phyloP scores from a whole-genome alignment of 768 basidiomycete species.

The Glaciozyma antarctica region DNA sequence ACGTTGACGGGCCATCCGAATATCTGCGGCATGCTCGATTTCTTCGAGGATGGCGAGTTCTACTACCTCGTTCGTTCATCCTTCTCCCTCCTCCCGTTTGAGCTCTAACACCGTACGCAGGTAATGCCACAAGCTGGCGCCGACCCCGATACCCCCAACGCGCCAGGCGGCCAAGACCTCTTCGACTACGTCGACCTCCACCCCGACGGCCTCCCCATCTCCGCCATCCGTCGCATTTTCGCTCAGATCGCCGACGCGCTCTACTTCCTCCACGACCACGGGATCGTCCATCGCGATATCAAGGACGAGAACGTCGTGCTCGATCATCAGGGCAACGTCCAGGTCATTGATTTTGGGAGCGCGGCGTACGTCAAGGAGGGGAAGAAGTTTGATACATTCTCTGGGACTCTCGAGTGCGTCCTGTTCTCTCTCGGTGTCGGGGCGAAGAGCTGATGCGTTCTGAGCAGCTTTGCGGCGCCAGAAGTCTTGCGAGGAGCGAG shows the following conservation, averaged over 20 bases:
- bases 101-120: constrained; percentile 37
- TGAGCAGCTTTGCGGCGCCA: constrained; percentile 67
- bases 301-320: constrained; percentile 67
- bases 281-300: constrained; percentile 94
- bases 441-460: not conserved
- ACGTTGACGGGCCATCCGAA: constrained; percentile 83
- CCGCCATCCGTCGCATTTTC: constrained; percentile 67
- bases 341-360: constrained; percentile 95
- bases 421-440: not conserved
- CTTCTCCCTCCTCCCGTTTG: constrained; percentile 18
- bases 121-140: constrained; percentile 27
- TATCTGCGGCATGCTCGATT: constrained; percentile 87
- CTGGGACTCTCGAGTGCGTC: constrained; percentile 40
- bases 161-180: constrained; percentile 54
- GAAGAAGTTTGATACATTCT: constrained; percentile 44
- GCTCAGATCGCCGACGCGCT: constrained; percentile 86
- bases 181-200: constrained; percentile 89
- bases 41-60: constrained; percentile 92
- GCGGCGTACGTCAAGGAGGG: constrained; percentile 44
- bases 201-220: constrained; percentile 71
- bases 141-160: constrained; percentile 39
- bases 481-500: constrained; percentile 91
- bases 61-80: constrained; percentile 84
- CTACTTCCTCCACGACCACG: constrained; percentile 75
- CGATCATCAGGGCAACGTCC: constrained; percentile 62